These are phyloP conservation scores for Chernovozyma aurita DNA, from an alignment of 1,139 yeast genomes.

Conservation along the genomic window DNA sequence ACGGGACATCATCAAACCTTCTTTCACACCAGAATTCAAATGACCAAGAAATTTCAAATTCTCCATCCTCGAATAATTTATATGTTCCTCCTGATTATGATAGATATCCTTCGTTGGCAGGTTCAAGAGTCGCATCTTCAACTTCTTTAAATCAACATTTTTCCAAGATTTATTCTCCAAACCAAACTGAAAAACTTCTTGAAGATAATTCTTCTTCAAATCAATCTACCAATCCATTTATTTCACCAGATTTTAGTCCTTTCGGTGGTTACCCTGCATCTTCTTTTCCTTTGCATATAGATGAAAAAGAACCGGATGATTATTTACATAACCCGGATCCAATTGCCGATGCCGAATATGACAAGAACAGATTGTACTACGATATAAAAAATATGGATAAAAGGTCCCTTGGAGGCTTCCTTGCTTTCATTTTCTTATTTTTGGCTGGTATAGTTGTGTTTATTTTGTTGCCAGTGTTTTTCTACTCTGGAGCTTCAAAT, in stretches of 20 bases:
- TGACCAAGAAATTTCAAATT: constrained; percentile 1
- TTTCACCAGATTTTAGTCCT: constrained; percentile 17
- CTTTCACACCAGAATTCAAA: constrained; percentile 24
- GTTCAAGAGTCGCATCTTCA: constrained; percentile 45
- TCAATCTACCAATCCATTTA: constrained; percentile 4
- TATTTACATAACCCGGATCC: constrained; percentile 30
- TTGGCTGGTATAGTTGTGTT: constrained; percentile 20
- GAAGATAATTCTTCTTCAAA: background rate
- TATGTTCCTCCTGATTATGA: constrained; percentile 53
- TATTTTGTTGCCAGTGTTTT: constrained; percentile 23
- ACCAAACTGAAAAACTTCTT: background rate
- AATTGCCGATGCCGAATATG: constrained; percentile 26
- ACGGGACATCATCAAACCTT: constrained; percentile 40
- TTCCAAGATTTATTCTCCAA: constrained; percentile 4
- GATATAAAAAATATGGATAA: constrained; percentile 23
- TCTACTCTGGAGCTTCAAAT: constrained; percentile 20
- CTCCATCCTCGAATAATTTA: constrained; percentile 14
- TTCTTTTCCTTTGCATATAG: constrained; percentile 25
- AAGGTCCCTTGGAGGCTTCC: constrained; percentile 19
- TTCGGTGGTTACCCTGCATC: constrained; percentile 31
- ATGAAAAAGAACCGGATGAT: constrained; percentile 28
- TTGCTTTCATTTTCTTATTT: constrained; percentile 17
- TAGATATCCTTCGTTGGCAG: constrained; percentile 51
- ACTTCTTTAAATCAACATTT: constrained; percentile 34
- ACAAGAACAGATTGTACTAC: constrained; percentile 20